Percentiles rank a stretch among this genome's conserved stretches.
phyloP scores from a whole-genome alignment of 352 stramenopile genomes.

The Thalassiosira sp. region DNA sequence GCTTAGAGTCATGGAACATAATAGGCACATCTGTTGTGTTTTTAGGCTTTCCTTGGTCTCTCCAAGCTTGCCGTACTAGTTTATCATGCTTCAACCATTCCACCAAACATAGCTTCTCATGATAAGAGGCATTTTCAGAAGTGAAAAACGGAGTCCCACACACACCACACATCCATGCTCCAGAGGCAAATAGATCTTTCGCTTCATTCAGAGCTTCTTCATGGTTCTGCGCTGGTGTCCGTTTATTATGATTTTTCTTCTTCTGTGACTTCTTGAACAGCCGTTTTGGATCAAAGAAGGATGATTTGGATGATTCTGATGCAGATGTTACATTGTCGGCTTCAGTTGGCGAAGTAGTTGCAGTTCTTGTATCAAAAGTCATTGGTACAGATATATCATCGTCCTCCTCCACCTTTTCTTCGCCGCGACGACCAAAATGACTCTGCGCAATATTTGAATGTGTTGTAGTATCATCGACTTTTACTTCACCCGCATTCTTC shows the following conservation, averaged over 20 bases:
- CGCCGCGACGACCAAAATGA: neutral
- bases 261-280: neutral
- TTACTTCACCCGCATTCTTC: too few relatives aligned
- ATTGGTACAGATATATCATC: conserved; percentile 18
- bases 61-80: neutral
- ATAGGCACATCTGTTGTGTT: neutral
- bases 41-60: conserved; percentile 11
- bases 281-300: conserved; percentile 1
- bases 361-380: conserved; percentile 6
- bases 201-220: conserved; percentile 16
- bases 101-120: conserved; percentile 57
- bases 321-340: neutral
- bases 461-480: neutral
- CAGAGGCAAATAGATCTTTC: conserved; percentile 10
- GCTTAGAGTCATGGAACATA: conserved; percentile 3
- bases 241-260: conserved; percentile 8
- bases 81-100: conserved; percentile 37
- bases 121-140: conserved; percentile 46
- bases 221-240: neutral
- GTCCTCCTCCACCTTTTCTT: conserved; percentile 2
- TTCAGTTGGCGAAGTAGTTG: conserved; percentile 13
- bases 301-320: conserved; percentile 13
- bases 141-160: conserved; percentile 67
- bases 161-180: conserved; percentile 75
- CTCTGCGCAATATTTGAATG: neutral